These are phyloP conservation scores for Teunomyces stri DNA, from an alignment of 805 yeast species.

Conservation along the genomic window DNA sequence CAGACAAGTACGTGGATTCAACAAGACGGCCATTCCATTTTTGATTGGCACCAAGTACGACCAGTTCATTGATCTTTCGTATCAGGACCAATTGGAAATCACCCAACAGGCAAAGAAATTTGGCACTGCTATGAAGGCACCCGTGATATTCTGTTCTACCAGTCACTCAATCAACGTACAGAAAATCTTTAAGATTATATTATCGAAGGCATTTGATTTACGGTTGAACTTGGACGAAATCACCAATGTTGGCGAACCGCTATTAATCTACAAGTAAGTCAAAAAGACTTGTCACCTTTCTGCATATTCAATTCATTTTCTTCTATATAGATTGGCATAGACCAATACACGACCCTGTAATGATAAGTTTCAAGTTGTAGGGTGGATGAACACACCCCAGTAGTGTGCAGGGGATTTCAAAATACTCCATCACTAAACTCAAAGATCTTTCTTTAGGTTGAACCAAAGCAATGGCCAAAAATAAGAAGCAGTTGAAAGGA, in stretches of 20 bases:
- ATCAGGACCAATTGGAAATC: constrained; percentile 78
- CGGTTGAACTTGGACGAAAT: constrained; percentile 82
- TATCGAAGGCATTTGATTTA: constrained; percentile 87
- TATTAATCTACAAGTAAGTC: constrained; percentile 57
- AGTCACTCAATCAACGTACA: constrained; percentile 90
- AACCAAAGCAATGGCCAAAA: not conserved
- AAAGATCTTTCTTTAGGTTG: too few species aligned
- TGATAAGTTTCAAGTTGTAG: not conserved
- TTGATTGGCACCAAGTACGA: constrained; percentile 94
- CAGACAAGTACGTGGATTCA: constrained; percentile 84
- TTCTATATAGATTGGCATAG: constrained; percentile 2
- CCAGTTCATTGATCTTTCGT: constrained; percentile 72
- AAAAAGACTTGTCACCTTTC: not conserved
- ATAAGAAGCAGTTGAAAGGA: constrained; percentile 22
- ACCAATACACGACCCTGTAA: not conserved
- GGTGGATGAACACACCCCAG: not conserved
- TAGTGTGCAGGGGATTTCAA: not conserved
- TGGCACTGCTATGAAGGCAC: constrained; percentile 87
- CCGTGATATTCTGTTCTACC: constrained; percentile 84
- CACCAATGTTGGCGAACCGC: constrained; percentile 85
- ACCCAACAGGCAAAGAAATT: constrained; percentile 80
- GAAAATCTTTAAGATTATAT: constrained; percentile 85
- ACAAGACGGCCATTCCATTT: constrained; percentile 86
- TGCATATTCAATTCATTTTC: constrained; percentile 4
- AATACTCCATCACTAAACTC: not conserved